Percentiles rank a stretch among this genome's conserved stretches.
Conservation (phyloP, 1,139 yeast species). For the Kurtzmaniella quercitrusa region DNA sequence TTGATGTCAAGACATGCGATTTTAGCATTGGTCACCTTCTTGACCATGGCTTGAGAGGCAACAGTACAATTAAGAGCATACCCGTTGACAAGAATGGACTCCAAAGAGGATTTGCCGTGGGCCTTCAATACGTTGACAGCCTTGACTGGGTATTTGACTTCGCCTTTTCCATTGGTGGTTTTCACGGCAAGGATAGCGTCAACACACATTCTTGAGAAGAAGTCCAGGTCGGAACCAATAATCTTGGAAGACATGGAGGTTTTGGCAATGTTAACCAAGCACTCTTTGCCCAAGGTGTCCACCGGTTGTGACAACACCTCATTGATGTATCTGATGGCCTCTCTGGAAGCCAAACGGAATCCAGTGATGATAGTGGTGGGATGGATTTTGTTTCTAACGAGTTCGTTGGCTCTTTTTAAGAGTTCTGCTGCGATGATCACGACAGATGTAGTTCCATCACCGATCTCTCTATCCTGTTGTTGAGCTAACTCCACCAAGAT, state of each 20-base stretch:
- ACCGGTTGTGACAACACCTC: constrained; percentile 83
- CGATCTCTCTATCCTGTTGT: constrained; percentile 98
- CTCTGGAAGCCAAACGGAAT: constrained; percentile 87
- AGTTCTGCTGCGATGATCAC: constrained; percentile 94
- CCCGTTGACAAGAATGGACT: constrained; percentile 84
- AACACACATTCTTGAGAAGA: constrained; percentile 86
- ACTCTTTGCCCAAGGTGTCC: constrained; percentile 75
- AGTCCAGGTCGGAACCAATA: constrained; percentile 92
- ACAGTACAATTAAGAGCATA: constrained; percentile 97
- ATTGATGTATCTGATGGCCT: constrained; percentile 83
- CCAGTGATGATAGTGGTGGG: constrained; percentile 98
- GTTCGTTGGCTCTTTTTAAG: constrained; percentile 87
- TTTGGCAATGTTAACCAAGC: constrained; percentile 81
- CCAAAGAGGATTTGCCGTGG: constrained; percentile 89
- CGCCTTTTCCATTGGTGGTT: constrained; percentile 85
- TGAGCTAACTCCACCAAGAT: constrained; percentile 96
- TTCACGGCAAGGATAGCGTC: constrained; percentile 95
- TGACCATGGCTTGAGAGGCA: constrained; percentile 96
- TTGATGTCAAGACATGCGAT: constrained; percentile 94
- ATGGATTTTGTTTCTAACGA: constrained; percentile 89
- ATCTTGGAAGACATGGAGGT: constrained; percentile 97
- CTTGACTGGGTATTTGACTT: constrained; percentile 89
- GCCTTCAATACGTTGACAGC: constrained; percentile 96
- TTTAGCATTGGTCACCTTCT: constrained; percentile 65
- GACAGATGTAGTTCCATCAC: constrained; percentile 97